These are phyloP conservation scores for Xylariaceae sp. DNA, from an alignment of 2,329 filamentous ascomycete species.

Conservation along the genomic window DNA sequence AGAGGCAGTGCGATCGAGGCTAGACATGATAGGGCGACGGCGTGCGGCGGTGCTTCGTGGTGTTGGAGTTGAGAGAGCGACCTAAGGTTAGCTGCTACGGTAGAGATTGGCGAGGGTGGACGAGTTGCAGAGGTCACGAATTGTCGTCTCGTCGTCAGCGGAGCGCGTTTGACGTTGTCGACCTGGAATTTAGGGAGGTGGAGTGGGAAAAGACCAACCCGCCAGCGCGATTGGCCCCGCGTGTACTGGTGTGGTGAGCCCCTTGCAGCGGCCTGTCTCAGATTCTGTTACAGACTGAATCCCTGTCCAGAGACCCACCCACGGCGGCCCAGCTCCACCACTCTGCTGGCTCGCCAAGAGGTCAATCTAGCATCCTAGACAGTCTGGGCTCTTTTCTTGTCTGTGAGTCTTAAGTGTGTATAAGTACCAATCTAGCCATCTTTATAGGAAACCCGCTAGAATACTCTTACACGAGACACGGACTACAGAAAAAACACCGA, in stretches of 20 bases:
- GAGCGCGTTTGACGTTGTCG: conserved; percentile 53
- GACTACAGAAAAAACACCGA: background rate
- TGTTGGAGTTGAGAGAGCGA: conserved; percentile 5
- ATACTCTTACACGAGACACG: background rate
- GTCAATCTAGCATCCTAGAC: conserved; percentile 7
- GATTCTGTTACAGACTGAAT: conserved; percentile 33
- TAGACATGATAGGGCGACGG: conserved; percentile 18
- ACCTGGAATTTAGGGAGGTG: conserved; percentile 47
- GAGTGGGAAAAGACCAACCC: background rate
- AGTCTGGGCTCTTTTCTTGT: conserved; percentile 18
- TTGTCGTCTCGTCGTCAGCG: conserved; percentile 45
- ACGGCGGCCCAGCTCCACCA: conserved; percentile 15
- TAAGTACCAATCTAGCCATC: background rate
- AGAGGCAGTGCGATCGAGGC: conserved; percentile 24
- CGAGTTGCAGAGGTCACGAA: conserved; percentile 17
- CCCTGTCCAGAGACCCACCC: conserved; percentile 28
- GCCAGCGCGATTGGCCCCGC: conserved; percentile 14
- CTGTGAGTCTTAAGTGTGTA: no score
- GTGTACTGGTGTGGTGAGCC: conserved; percentile 16
- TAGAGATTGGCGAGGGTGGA: conserved; percentile 16
- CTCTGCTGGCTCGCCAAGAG: conserved; percentile 19
- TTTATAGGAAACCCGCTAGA: background rate
- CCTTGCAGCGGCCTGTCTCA: conserved; percentile 35
- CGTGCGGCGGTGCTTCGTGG: conserved; percentile 9
- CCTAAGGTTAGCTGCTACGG: conserved; percentile 5